A percentile compares a stretch with the other conserved stretches of the same genome.
phyloP scores from a whole-genome alignment of 176 grass and related monocot species.

The Canna indica region DNA sequence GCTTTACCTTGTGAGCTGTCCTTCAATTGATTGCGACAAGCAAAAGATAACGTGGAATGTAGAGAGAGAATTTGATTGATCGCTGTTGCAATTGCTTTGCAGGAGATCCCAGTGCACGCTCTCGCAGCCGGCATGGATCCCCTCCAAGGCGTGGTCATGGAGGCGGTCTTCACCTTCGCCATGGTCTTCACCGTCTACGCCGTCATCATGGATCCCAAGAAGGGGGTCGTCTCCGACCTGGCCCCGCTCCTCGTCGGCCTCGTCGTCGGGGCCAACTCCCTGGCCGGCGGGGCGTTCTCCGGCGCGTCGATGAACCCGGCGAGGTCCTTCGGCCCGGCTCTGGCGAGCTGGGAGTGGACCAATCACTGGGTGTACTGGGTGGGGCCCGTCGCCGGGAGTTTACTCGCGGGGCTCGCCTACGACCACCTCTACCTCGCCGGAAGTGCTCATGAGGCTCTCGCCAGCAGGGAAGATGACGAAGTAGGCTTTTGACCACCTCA shows the following conservation, averaged over 20 bases:
- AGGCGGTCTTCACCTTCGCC: constrained; percentile 68
- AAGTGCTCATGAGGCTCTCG: constrained; percentile 27
- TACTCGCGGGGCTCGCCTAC: constrained; percentile 32
- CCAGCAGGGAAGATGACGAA: constrained; percentile 14
- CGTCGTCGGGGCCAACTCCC: constrained; percentile 54
- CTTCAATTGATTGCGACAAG: no score
- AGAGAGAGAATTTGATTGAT: neutral
- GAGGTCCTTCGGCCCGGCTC: constrained; percentile 55
- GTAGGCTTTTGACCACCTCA: neutral
- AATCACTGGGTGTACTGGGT: constrained; percentile 85
- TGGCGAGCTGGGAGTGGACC: constrained; percentile 38
- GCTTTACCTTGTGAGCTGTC: no score
- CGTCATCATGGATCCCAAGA: constrained; percentile 44
- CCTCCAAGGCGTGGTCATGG: constrained; percentile 45
- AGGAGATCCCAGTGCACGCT: constrained; percentile 53
- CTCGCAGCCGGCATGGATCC: constrained; percentile 34
- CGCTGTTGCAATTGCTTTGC: neutral
- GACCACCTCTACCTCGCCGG: constrained; percentile 34
- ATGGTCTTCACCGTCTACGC: constrained; percentile 72
- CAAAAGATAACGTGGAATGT: no score
- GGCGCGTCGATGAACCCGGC: constrained; percentile 88
- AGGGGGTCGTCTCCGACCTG: constrained; percentile 14
- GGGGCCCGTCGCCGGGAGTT: constrained; percentile 49
- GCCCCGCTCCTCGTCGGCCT: constrained; percentile 49
- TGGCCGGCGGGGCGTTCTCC: constrained; percentile 55